phyloP scores from a whole-genome alignment of 768 basidiomycete genomes.

The Termitomyces sp. region DNA sequence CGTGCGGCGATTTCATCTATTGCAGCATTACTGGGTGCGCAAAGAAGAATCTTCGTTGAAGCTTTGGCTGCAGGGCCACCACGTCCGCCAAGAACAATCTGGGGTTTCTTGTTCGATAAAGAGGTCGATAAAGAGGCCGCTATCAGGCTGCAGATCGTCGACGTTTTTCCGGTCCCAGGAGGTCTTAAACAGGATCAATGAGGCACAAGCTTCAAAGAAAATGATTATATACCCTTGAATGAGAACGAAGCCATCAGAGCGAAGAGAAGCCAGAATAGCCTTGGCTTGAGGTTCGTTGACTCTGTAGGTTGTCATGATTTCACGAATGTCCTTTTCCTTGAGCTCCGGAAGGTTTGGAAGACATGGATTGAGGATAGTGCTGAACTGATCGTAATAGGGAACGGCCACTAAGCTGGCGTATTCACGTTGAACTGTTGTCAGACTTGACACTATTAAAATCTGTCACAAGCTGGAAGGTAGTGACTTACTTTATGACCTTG shows the following conservation, averaged over 20 bases:
- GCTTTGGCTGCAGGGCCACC: conserved; percentile 38
- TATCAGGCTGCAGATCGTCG: conserved; percentile 94
- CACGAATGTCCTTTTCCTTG: conserved; percentile 46
- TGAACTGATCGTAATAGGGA: conserved; percentile 74
- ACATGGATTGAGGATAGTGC: conserved; percentile 66
- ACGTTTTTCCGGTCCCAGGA: conserved; percentile 98
- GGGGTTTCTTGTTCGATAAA: conserved; percentile 58
- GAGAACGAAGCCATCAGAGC: conserved; percentile 73
- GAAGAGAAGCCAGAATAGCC: conserved; percentile 76
- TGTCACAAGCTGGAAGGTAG: not conserved
- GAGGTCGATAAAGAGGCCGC: conserved; percentile 48
- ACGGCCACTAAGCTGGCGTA: conserved; percentile 82
- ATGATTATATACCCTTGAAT: conserved; percentile 79
- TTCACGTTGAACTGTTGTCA: conserved; percentile 90
- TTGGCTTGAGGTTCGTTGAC: conserved; percentile 94
- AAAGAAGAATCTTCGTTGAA: conserved; percentile 73
- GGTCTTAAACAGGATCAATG: conserved; percentile 47
- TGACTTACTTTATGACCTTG: conserved; percentile 75
- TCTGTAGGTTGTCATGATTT: conserved; percentile 62
- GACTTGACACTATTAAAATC: conserved; percentile 35
- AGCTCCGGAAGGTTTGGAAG: conserved; percentile 43
- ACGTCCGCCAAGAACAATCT: conserved; percentile 45
- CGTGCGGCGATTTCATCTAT: conserved; percentile 94
- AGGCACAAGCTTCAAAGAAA: not conserved
- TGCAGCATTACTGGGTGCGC: conserved; percentile 97